These are phyloP conservation scores for Zopfia rhizophila DNA, from an alignment of 2,329 filamentous ascomycete genomes.

Conservation along the genomic window DNA sequence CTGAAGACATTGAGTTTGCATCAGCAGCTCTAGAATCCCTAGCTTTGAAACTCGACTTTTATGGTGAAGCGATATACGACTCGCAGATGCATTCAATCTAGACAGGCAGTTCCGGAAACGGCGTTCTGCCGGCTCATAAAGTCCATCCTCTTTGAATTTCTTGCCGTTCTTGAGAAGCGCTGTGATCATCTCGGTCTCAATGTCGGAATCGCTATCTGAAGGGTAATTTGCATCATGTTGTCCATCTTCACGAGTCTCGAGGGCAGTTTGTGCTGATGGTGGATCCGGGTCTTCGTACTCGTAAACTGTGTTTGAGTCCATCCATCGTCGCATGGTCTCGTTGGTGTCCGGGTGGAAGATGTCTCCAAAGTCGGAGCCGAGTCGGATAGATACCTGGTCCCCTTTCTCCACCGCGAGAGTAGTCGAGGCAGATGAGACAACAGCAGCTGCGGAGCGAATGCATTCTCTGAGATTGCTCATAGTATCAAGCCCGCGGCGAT, in stretches of 20 bases:
- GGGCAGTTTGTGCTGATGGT: slow-evolving; percentile 15
- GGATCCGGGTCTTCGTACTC: slow-evolving; percentile 28
- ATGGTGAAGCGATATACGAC: slow-evolving; percentile 19
- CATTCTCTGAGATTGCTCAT: slow-evolving; percentile 35
- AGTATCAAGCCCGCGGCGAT: slow-evolving; percentile 21
- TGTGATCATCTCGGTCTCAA: slow-evolving; percentile 28
- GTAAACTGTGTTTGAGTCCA: slow-evolving; percentile 32
- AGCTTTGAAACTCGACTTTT: slow-evolving; percentile 21
- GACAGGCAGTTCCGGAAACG: slow-evolving; percentile 29
- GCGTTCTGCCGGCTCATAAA: slow-evolving; percentile 25
- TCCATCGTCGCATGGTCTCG: slow-evolving; percentile 32
- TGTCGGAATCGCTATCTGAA: slow-evolving; percentile 32
- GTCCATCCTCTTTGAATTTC: slow-evolving; percentile 24
- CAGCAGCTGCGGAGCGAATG: slow-evolving; percentile 34
- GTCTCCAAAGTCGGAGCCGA: slow-evolving; percentile 36
- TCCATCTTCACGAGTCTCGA: background rate
- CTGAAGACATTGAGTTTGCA: slow-evolving; percentile 22
- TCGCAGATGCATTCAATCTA: slow-evolving; percentile 19
- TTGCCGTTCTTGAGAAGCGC: slow-evolving; percentile 29
- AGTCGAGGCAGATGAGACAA: slow-evolving; percentile 35
- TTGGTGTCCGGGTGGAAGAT: slow-evolving; percentile 26
- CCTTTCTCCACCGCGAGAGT: slow-evolving; percentile 26
- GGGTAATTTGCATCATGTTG: slow-evolving; percentile 7
- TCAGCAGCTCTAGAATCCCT: slow-evolving; percentile 23
- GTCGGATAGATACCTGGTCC: slow-evolving; percentile 22